A percentile compares a stretch with the other conserved stretches of the same genome.
phyloP scores from a whole-genome alignment of 306 rosid genomes.

The Parietaria judaica region DNA sequence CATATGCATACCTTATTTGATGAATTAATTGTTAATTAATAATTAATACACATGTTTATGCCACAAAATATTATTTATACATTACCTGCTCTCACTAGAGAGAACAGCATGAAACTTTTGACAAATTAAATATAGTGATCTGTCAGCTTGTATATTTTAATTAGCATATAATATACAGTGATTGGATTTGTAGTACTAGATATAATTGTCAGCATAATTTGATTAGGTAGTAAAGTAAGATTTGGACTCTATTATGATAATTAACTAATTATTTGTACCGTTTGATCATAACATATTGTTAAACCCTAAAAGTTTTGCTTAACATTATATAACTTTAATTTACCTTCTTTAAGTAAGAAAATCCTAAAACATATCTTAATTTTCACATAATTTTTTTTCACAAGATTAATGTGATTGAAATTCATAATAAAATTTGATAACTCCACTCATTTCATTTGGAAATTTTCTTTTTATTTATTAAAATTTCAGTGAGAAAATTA shows the following conservation, averaged over 20 bases:
- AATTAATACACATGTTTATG: constrained; percentile 1
- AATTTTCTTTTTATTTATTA: background rate
- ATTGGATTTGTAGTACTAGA: no score
- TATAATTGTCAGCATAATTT: background rate
- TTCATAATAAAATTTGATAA: no score
- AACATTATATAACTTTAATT: no score
- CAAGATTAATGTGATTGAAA: no score
- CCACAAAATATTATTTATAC: background rate
- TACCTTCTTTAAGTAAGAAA: no score
- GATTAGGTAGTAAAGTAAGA: background rate
- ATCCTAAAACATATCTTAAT: no score
- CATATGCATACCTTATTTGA: background rate
- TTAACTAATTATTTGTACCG: background rate
- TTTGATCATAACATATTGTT: no score
- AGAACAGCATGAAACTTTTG: background rate
- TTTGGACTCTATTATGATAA: background rate
- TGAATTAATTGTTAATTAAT: background rate
- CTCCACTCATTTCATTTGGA: background rate
- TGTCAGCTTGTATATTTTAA: background rate
- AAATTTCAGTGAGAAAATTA: background rate
- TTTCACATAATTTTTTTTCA: no score
- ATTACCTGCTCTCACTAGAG: background rate
- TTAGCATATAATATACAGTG: background rate
- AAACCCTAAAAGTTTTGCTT: no score
- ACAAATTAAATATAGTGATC: background rate